Conservation (phyloP, 805 yeast species). For the Yamadazyma olivae region DNA sequence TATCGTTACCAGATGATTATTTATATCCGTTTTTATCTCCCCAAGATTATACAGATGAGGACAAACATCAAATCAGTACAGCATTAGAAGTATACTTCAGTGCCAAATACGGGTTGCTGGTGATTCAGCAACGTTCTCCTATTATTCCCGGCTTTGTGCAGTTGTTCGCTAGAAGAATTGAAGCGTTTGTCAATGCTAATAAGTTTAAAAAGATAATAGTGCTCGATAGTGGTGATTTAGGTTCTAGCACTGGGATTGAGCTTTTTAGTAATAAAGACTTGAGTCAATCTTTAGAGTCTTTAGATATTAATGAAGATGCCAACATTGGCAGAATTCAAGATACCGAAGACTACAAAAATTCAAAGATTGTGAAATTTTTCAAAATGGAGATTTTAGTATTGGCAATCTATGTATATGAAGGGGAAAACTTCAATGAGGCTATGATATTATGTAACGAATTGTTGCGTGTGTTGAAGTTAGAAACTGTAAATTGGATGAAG, state of each 20-base stretch:
- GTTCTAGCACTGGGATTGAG: slow-evolving; percentile 28
- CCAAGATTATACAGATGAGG: slow-evolving; percentile 37
- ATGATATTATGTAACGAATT: slow-evolving; percentile 42
- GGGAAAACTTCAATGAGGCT: slow-evolving; percentile 82
- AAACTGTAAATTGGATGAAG: slow-evolving; percentile 31
- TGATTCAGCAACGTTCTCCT: slow-evolving; percentile 85
- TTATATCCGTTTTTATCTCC: slow-evolving; percentile 87
- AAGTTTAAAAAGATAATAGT: slow-evolving; percentile 48
- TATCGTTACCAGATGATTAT: slow-evolving; percentile 54
- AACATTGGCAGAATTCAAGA: not conserved
- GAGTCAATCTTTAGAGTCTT: slow-evolving; percentile 24
- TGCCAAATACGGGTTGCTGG: slow-evolving; percentile 37
- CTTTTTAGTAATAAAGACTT: slow-evolving; percentile 29
- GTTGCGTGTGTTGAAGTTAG: slow-evolving; percentile 11
- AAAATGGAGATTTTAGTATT: slow-evolving; percentile 22
- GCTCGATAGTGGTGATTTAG: slow-evolving; percentile 73
- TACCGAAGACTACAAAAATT: slow-evolving; percentile 4
- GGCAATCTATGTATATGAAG: slow-evolving; percentile 77
- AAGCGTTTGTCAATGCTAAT: slow-evolving; percentile 42
- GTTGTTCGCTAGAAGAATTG: slow-evolving; percentile 49
- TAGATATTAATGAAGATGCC: slow-evolving; percentile 2
- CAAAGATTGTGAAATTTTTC: slow-evolving; percentile 12
- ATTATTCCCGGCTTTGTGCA: slow-evolving; percentile 61
- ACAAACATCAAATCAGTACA: slow-evolving; percentile 46
- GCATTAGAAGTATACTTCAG: slow-evolving; percentile 64